phyloP scores from a whole-genome alignment of 176 grass and related monocot species.

The Phyllostachys edulis region DNA sequence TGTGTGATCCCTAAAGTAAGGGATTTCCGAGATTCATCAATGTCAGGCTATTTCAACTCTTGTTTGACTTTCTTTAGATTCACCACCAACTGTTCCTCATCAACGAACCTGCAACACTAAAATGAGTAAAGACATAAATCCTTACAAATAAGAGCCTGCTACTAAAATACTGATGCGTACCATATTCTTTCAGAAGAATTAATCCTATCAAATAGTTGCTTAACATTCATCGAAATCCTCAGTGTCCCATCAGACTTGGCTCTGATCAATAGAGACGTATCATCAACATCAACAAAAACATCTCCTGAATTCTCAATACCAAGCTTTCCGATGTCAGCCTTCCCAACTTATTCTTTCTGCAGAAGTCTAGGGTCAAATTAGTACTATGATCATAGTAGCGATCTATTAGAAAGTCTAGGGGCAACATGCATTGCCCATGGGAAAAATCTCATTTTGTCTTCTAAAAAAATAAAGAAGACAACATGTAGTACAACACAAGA shows the following conservation, averaged over 20 bases:
- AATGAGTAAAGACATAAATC: not conserved
- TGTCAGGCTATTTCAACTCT: constrained; percentile 89
- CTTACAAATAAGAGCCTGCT: not conserved
- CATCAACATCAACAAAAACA: constrained; percentile 86
- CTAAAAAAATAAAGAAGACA: too few species aligned
- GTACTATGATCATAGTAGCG: too few species aligned
- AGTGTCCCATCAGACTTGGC: constrained; percentile 77
- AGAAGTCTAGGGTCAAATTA: too few species aligned
- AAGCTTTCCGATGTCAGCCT: constrained; percentile 58
- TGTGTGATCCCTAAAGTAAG: constrained; percentile 75
- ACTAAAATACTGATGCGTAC: constrained; percentile 21
- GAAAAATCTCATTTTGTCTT: too few species aligned
- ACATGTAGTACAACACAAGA: too few species aligned
- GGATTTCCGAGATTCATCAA: constrained; percentile 90
- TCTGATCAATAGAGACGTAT: constrained; percentile 72
- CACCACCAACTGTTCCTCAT: constrained; percentile 83
- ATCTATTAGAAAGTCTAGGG: too few species aligned
- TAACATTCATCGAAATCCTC: constrained; percentile 68
- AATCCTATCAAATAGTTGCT: constrained; percentile 69
- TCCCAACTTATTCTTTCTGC: too few species aligned
- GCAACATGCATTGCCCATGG: too few species aligned
- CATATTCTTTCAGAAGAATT: constrained; percentile 95
- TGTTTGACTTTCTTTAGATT: constrained; percentile 82
- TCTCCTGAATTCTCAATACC: constrained; percentile 62
- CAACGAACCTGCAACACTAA: constrained; percentile 67